phyloP scores from a whole-genome alignment of 2,329 filamentous ascomycete species.

The Sordariomycetes sp. region DNA sequence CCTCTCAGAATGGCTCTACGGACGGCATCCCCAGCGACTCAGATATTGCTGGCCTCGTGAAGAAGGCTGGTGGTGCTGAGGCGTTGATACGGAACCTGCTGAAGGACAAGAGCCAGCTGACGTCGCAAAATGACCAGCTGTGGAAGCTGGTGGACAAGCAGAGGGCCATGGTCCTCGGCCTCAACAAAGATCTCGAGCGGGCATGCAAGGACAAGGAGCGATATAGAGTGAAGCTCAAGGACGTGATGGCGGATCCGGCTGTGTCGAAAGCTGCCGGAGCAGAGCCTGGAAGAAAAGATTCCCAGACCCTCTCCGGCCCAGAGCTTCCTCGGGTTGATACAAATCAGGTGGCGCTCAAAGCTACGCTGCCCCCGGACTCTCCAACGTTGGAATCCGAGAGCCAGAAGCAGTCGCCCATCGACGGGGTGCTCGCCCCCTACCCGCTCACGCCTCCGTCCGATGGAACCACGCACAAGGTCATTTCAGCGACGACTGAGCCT shows the following conservation, averaged over 20 bases:
- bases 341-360: constrained; percentile 3
- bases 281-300: not conserved
- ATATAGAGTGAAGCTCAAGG: constrained; percentile 85
- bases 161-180: constrained; percentile 79
- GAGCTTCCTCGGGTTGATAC: constrained; percentile 14
- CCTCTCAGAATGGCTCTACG: constrained; percentile 42
- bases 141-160: constrained; percentile 98
- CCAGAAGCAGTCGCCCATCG: constrained; percentile 47
- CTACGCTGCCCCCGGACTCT: constrained; percentile 26
- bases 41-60: constrained; percentile 72
- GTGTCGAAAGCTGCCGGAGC: constrained; percentile 17
- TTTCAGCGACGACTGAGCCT: constrained; percentile 26
- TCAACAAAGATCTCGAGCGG: constrained; percentile 90
- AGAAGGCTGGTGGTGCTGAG: constrained; percentile 80
- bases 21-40: constrained; percentile 52
- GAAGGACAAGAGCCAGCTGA: constrained; percentile 83
- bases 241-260: constrained; percentile 41
- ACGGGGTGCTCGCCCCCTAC: constrained; percentile 51
- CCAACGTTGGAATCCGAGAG: constrained; percentile 41
- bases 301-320: constrained; percentile 1
- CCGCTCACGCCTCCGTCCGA: constrained; percentile 49
- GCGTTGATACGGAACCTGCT: constrained; percentile 80
- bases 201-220: constrained; percentile 90
- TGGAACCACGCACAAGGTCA: constrained; percentile 1
- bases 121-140: constrained; percentile 83